Percentiles rank a stretch among this genome's conserved stretches.
Evolutionary conservation across 352 stramenopile genomes (phyloP).

Genomic region (Phytophthora europaea): DNA sequence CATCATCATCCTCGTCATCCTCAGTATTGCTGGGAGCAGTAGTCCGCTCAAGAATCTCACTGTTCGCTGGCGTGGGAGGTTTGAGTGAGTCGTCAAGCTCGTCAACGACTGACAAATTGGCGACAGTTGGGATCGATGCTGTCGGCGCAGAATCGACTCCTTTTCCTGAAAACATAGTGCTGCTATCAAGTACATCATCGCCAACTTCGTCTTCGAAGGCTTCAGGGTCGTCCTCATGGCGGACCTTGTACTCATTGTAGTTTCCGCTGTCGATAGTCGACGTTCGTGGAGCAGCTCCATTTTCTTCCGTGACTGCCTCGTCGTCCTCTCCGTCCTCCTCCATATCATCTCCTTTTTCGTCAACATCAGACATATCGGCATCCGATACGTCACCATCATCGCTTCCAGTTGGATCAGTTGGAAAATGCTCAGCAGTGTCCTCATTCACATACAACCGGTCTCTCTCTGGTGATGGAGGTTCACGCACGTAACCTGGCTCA

Average conservation of each 20-base stretch:
- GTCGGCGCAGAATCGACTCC: neutral
- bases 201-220: conserved; percentile 26
- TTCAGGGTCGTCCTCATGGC: conserved; percentile 34
- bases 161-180: neutral
- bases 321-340: conserved; percentile 29
- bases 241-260: conserved; percentile 51
- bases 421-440: conserved; percentile 1
- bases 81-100: neutral
- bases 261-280: conserved; percentile 71
- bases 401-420: conserved; percentile 16
- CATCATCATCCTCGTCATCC: conserved; percentile 32
- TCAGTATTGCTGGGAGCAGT: conserved; percentile 34
- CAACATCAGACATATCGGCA: conserved; percentile 24
- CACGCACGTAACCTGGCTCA: neutral
- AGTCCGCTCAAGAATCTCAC: conserved; percentile 32
- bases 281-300: conserved; percentile 12
- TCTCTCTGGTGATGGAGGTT: neutral
- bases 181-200: conserved; percentile 11
- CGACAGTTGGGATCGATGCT: neutral
- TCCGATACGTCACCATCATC: conserved; percentile 25
- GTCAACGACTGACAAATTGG: conserved; percentile 1
- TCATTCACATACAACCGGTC: neutral
- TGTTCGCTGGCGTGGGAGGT: conserved; percentile 16
- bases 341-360: conserved; percentile 27
- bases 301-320: conserved; percentile 13